A percentile compares a stretch with the other conserved stretches of the same genome.
phyloP scores from a whole-genome alignment of 2,329 filamentous ascomycete genomes.

The Alternaria consortialis region DNA sequence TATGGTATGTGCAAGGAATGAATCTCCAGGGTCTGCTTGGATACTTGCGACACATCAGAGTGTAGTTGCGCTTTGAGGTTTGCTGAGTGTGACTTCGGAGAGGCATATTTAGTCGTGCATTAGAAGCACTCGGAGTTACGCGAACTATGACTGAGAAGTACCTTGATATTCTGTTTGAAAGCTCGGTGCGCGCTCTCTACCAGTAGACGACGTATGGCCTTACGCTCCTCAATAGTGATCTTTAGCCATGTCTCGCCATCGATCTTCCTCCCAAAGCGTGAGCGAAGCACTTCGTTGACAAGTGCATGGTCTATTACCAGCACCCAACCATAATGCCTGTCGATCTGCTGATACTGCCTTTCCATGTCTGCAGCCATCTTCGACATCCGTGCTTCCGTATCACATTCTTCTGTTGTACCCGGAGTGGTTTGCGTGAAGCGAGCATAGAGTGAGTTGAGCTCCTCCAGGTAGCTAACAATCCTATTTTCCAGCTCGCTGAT shows the following conservation, averaged over 20 bases:
- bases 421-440: not conserved
- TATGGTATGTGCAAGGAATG: slow-evolving; percentile 23
- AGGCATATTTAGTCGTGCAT: slow-evolving; percentile 12
- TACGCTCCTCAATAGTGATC: not conserved
- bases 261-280: not conserved
- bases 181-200: not conserved
- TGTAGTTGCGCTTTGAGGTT: slow-evolving; percentile 27
- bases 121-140: not conserved
- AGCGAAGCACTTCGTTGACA: not conserved
- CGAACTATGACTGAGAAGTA: too few relatives aligned
- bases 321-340: slow-evolving; percentile 19
- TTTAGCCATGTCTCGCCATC: slow-evolving; percentile 3
- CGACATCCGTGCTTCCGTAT: not conserved
- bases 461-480: not conserved
- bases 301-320: slow-evolving; percentile 11
- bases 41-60: slow-evolving; percentile 17
- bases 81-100: slow-evolving; percentile 29
- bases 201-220: not conserved
- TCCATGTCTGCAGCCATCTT: not conserved
- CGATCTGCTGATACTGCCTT: not conserved
- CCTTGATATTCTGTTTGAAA: not conserved
- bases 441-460: not conserved
- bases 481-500: not conserved
- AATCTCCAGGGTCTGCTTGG: slow-evolving; percentile 17
- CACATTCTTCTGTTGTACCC: not conserved